Base-by-base conservation (phyloP, 306 rosid genomes). In the Trichosanthes truncata region DNA sequence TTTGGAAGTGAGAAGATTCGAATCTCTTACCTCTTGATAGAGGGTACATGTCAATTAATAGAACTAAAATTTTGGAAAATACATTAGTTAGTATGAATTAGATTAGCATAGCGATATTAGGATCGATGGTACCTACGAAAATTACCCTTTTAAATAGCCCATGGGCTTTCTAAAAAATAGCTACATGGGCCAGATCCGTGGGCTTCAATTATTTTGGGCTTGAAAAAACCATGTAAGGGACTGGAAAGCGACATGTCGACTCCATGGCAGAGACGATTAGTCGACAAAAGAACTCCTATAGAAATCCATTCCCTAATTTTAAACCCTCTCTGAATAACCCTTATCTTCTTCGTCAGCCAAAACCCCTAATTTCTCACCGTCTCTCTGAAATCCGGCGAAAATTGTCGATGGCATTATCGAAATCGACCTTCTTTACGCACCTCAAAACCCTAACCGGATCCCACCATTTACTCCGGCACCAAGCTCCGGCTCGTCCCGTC, bases 351-450 rank as follows among this genome's bases (percentile, higher is more conserved):
- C 53, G 11, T 21, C n/a, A 69, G 53, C 20, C 55, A 3, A 69
- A 69, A 74, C 23, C 62, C 78, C 45, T 20, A 74, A 51, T 4
- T 48, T 59, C 40, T 13, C 43, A 29, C 29, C 62, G 78, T 17
- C 14, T 73, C 78, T 74, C 46, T 74, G 46, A 17, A 18, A 17
- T 29, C 45, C 78, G 61, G 26, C 62, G 46, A 38, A 36, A 25
- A 3, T 33, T 45, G 4, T 62, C 80, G 59, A 89, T 93, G 98
- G 93, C 98, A 36, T 88, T 93, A 72, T 90, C 96, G 17, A 93
- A 90, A 79, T 88, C 87, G 74, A 53, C 84, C 18, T 90, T 87
- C 85, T 61, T 91, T 26, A 57, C 74, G 21, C 92, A 90, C 80
- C 84, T 93, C 33, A 82, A 81, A 84, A 51, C 89, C 87, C 73